Evolutionary conservation across 108 stramenopile genomes (phyloP), one percentile per base, ranked within the genome.

Genomic region (Nitzschia sp.): DNA sequence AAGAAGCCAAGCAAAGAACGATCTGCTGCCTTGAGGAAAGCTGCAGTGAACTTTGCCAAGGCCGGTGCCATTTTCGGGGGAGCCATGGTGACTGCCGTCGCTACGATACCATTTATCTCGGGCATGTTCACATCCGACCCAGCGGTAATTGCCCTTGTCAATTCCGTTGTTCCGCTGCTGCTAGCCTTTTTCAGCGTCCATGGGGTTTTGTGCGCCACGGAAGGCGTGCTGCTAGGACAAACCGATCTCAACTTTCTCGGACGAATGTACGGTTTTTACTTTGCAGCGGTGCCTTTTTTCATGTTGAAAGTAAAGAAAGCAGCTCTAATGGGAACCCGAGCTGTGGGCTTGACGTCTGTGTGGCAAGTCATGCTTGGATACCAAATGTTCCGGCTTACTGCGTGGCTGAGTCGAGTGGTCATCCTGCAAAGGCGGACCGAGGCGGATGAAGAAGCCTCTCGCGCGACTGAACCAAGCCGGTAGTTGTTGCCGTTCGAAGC

Each of bases 151-250:
- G 42, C 66, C 13, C 64, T 74, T 27, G 87, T 95, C 11, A 82
- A 84, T 63, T 65, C 72, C 11, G 88, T 85, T 2, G 84, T 87
- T 25, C 90, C 94, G 1, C 29, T 79, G 23, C 75, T 88, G 0
- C 66, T 85, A 2, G 80, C 57, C 27, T 70, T 90, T 59, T 92
- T 92, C 49, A 48, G 72, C 0, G 65, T 85, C 21, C 87, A 95
- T 70, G 90, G 89, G 11, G 47, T 85, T 3, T 74, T 92, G 54
- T 89, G 88, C 51, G 77, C 78, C 33, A 64, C 76, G 1, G 94
- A 95, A 76, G 91, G 91, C 15, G 59, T 88, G 17, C 64, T 95
- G 26, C 68, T 95, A 32, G 94, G 91, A n/a, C 87, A 85, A 54
- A 90, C 83, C 65, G 94, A 95, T 70, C 67, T 92, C 31, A 66